Conservation (phyloP, 1,284 basidiomycete species). For the Exsudoporus floridanus region DNA sequence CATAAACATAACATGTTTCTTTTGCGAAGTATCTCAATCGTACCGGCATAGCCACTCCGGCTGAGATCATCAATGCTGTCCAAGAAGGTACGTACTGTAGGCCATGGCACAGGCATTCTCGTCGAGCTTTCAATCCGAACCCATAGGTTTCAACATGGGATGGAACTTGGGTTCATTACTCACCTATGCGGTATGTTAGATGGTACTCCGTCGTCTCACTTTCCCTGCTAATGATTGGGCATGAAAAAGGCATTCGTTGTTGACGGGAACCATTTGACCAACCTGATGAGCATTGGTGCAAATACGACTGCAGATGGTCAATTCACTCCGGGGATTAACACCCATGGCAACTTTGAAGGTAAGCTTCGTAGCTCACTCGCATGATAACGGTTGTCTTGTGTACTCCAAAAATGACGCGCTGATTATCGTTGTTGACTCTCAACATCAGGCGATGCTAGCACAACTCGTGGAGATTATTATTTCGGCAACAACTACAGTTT, state of each 20-base stretch:
- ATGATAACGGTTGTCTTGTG: background rate
- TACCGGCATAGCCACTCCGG: constrained; percentile 26
- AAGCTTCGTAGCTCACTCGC: background rate
- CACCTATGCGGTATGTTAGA: constrained; percentile 23
- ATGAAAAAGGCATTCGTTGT: constrained; percentile 27
- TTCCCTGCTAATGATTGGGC: constrained; percentile 1
- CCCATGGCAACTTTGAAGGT: constrained; percentile 28
- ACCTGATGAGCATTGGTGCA: constrained; percentile 30
- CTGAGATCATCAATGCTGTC: constrained; percentile 27
- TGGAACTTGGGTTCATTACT: constrained; percentile 23
- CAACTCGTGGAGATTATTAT: constrained; percentile 29
- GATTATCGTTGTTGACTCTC: background rate
- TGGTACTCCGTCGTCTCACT: background rate
- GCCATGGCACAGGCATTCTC: background rate
- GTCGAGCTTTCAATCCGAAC: background rate
- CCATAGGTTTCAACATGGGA: constrained; percentile 30
- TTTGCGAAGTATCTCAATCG: constrained; percentile 21
- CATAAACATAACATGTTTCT: background rate
- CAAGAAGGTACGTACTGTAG: constrained; percentile 20
- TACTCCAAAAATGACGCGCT: background rate
- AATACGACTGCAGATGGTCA: constrained; percentile 21
- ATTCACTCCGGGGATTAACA: constrained; percentile 20
- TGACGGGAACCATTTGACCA: constrained; percentile 31
- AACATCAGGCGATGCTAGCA: constrained; percentile 27
- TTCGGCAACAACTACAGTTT: constrained; percentile 30